Evolutionary conservation across 148 eudicot species (phyloP).

Genomic region (Chenopodium suecicum): DNA sequence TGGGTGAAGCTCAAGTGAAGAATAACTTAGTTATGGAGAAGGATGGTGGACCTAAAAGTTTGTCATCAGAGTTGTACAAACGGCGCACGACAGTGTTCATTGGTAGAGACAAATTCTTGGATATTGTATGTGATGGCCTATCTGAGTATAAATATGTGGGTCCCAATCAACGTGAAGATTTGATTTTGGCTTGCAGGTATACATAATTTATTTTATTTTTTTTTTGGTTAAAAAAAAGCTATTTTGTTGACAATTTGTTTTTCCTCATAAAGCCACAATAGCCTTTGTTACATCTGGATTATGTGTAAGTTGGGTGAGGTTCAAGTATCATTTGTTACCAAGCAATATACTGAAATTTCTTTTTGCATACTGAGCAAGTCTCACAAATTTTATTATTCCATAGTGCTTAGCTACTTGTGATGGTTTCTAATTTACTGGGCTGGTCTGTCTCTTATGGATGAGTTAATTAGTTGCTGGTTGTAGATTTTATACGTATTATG

Average conservation of each 20-base stretch:
- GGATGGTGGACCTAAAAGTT: conserved; percentile 42
- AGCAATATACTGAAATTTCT: background rate
- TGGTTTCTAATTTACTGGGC: background rate
- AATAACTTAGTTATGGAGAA: conserved; percentile 31
- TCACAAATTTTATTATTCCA: too few relatives aligned
- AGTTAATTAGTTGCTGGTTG: background rate
- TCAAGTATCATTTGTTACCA: background rate
- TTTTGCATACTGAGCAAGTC: background rate
- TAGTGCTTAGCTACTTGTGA: background rate
- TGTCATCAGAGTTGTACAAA: conserved; percentile 77
- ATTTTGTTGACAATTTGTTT: background rate
- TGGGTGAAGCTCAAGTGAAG: conserved; percentile 33
- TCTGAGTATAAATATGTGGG: conserved; percentile 92
- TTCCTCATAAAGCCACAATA: background rate
- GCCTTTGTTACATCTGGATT: background rate
- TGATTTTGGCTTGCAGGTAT: conserved; percentile 96
- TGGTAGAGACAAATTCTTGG: conserved; percentile 63
- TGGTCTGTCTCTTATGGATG: background rate
- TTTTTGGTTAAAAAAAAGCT: background rate
- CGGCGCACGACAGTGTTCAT: conserved; percentile 76
- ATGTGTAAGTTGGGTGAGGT: background rate
- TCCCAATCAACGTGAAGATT: conserved; percentile 88
- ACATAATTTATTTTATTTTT: background rate
- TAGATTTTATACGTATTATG: background rate
- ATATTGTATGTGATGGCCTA: conserved; percentile 81